These are phyloP conservation scores for Helotiales sp. DNA, from an alignment of 2,329 filamentous ascomycete species.

Conservation along the genomic window DNA sequence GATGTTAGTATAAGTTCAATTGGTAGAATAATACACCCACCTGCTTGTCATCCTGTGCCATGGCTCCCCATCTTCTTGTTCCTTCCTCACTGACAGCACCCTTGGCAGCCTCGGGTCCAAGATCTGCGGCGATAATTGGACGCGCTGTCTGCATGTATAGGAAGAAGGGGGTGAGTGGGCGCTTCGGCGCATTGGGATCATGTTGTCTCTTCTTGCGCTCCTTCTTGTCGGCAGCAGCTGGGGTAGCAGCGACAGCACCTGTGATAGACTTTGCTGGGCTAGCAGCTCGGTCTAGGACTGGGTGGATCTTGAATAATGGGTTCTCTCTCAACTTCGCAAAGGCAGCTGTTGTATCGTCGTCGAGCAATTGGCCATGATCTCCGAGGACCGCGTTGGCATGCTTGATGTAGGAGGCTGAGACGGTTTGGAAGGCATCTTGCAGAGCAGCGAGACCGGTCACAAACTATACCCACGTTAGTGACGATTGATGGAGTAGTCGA, in stretches of 20 bases:
- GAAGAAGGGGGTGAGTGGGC: slow-evolving; percentile 92
- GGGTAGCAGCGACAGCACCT: slow-evolving; percentile 34
- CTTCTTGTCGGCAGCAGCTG: slow-evolving; percentile 67
- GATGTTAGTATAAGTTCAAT: slow-evolving; percentile 5
- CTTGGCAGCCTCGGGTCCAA: slow-evolving; percentile 74
- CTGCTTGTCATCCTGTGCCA: slow-evolving; percentile 72
- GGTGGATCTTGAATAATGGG: slow-evolving; percentile 38
- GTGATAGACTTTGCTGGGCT: slow-evolving; percentile 37
- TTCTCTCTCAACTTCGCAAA: slow-evolving; percentile 48
- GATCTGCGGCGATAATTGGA: slow-evolving; percentile 75
- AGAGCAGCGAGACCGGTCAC: slow-evolving; percentile 77
- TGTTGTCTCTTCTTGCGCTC: slow-evolving; percentile 85
- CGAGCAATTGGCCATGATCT: slow-evolving; percentile 49
- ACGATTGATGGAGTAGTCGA: slow-evolving; percentile 19
- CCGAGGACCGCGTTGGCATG: slow-evolving; percentile 84
- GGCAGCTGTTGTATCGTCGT: slow-evolving; percentile 44
- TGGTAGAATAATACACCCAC: slow-evolving; percentile 35
- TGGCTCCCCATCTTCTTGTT: slow-evolving; percentile 79
- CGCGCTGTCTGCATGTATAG: slow-evolving; percentile 89
- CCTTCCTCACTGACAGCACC: slow-evolving; percentile 88
- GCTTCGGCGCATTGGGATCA: slow-evolving; percentile 93
- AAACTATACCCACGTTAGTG: slow-evolving; percentile 53
- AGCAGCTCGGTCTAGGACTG: slow-evolving; percentile 35
- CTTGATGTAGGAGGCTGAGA: slow-evolving; percentile 81
- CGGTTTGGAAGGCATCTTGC: slow-evolving; percentile 74